Base-by-base conservation (phyloP, 2,329 filamentous ascomycete genomes). In the Bipolaris oryzae region DNA sequence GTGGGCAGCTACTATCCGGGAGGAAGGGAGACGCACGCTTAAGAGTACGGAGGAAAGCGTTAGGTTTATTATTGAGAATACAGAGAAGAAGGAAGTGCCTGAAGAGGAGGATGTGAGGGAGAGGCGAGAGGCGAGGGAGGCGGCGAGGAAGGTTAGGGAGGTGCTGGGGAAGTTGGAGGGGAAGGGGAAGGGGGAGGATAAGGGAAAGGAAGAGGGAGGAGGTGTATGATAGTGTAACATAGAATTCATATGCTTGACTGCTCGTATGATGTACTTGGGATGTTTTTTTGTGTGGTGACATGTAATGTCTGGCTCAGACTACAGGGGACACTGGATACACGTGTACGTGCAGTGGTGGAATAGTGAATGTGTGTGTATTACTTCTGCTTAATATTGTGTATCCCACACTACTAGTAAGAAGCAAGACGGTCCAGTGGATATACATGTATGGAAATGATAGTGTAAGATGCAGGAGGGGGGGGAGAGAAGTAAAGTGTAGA, bases 21-120 rank as follows among this genome's bases (percentile, higher is more conserved):
- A 88, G 62, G 81, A 85, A 60, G 86, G 85, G 2, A 76, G 85
- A 42, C 76, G 77, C n/a, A 81, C 83, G 2, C 70, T 88, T 33
- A 81, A 79, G 54, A 76, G 79, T 21, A 83, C 84, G 0, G 85
- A 88, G 64, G 77, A 80, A 18, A 64, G 76, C 13, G 74, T 87
- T 51, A 77, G 79, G 25, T 63, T 68, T 31, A 68, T 84, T 16
- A 78, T 87, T 3, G 73, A 71, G 6, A 73, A 79, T 15, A 79
- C 78, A 15, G 81, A 33, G 76, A 72, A 38, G 68, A 72, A 13
- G 48, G 25, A 42, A 16, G 15, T 47, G 37, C 70, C 77, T 10
- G 67, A 75, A 39, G 63, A 66, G 25, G 73, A 74, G 35, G 76
- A 77, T 11, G 70, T 69, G 38, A 55, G 68, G 39, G 75, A 78